These are phyloP conservation scores for Lasiosphaeria miniovina DNA, from an alignment of 495 filamentous ascomycete genomes.

Conservation along the genomic window DNA sequence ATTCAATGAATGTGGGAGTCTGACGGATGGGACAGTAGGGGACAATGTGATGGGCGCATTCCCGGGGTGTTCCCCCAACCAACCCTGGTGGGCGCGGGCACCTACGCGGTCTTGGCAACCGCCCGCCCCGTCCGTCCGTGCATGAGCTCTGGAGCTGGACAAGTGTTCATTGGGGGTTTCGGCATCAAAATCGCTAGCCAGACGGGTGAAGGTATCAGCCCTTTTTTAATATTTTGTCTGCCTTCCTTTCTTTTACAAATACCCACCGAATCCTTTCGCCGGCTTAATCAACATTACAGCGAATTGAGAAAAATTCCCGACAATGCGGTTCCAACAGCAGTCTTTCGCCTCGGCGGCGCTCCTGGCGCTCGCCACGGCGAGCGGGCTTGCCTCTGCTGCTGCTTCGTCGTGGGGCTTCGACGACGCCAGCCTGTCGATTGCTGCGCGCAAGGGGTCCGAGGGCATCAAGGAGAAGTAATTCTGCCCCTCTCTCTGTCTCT, in stretches of 20 bases:
- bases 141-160: constrained; percentile 27
- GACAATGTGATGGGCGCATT: too few species aligned
- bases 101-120: constrained; percentile 17
- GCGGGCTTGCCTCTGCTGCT: constrained; percentile 42
- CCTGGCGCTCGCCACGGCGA: constrained; percentile 42
- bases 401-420: constrained; percentile 81
- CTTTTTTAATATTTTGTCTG: too few species aligned
- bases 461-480: constrained; percentile 72
- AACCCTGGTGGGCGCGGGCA: not conserved
- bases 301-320: constrained; percentile 16
- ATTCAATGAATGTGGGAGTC: too few species aligned
- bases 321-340: constrained; percentile 46
- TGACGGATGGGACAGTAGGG: too few species aligned
- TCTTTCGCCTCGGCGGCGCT: constrained; percentile 49
- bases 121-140: constrained; percentile 1
- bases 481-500: not conserved
- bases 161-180: constrained; percentile 33
- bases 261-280: too few species aligned
- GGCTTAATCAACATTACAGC: too few species aligned
- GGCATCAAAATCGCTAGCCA: too few species aligned
- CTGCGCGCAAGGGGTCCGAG: constrained; percentile 62
- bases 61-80: not conserved
- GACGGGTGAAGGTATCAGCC: too few species aligned
- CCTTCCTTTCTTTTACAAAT: too few species aligned
- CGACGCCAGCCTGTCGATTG: constrained; percentile 77